These are phyloP conservation scores for Herpetospermum pedunculosum DNA, from an alignment of 306 rosid species.

Conservation along the genomic window DNA sequence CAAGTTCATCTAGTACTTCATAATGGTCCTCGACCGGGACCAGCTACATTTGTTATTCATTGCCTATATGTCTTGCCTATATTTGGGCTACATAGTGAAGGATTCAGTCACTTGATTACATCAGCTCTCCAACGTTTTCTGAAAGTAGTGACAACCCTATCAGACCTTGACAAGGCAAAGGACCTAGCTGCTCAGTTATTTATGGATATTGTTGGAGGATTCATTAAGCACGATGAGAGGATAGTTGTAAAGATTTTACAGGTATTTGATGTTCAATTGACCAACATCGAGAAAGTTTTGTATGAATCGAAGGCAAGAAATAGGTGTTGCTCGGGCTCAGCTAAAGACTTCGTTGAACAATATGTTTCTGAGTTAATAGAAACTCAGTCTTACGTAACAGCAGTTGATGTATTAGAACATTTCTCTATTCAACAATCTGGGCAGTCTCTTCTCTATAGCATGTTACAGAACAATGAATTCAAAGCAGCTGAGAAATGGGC, in stretches of 20 bases:
- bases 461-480: conserved; percentile 57
- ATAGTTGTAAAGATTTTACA: conserved; percentile 63
- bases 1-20: conserved; percentile 63
- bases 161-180: conserved; percentile 37
- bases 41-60: conserved; percentile 63
- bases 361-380: conserved; percentile 48
- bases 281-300: conserved; percentile 50
- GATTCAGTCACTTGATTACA: conserved; percentile 78
- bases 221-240: conserved; percentile 54
- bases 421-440: conserved; percentile 54
- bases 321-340: conserved; percentile 29
- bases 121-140: conserved; percentile 60
- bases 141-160: conserved; percentile 27
- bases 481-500: conserved; percentile 99
- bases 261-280: conserved; percentile 49
- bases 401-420: conserved; percentile 75
- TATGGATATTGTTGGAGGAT: conserved; percentile 56
- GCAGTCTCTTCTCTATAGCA: conserved; percentile 50
- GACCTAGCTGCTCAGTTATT: conserved; percentile 59
- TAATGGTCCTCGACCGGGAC: conserved; percentile 79
- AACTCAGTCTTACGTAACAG: conserved; percentile 46
- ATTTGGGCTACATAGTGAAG: conserved; percentile 51
- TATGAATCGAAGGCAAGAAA: conserved; percentile 27
- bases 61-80: conserved; percentile 70
- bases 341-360: conserved; percentile 41